Evolutionary conservation across 2,329 filamentous ascomycete genomes (phyloP).

Genomic region (Tolypocladium endophyticum): DNA sequence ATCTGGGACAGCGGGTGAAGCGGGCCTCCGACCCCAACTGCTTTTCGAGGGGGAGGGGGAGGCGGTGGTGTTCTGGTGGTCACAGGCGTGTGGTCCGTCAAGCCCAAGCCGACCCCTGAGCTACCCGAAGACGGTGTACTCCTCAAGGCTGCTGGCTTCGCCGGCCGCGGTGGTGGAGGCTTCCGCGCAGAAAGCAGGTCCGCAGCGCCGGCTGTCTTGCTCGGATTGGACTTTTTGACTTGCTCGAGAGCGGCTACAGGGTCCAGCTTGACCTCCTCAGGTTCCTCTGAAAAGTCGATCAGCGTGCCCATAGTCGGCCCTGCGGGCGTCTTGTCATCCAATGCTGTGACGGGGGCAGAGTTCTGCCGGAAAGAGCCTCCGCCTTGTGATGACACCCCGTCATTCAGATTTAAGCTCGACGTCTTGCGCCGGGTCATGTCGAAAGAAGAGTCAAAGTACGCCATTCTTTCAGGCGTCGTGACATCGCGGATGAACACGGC

Average conservation of each 20-base stretch:
- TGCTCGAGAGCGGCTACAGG: constrained; percentile 21
- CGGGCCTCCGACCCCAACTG: constrained; percentile 10
- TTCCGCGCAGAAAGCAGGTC: constrained; percentile 21
- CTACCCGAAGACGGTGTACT: constrained; percentile 24
- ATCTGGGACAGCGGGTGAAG: constrained; percentile 29
- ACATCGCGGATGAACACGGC: constrained; percentile 94
- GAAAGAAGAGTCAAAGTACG: constrained; percentile 64
- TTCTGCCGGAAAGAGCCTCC: constrained; percentile 15
- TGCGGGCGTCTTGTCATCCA: constrained; percentile 13
- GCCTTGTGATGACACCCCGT: constrained; percentile 3
- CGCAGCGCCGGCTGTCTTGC: constrained; percentile 13
- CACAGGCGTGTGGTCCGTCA: not conserved
- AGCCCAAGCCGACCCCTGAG: not conserved
- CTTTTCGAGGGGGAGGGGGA: constrained; percentile 25
- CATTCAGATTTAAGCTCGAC: constrained; percentile 15
- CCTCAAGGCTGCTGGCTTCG: constrained; percentile 46
- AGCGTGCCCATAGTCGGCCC: constrained; percentile 43
- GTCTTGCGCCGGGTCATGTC: constrained; percentile 15
- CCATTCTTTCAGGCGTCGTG: constrained; percentile 60
- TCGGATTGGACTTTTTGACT: constrained; percentile 11
- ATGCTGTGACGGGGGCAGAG: constrained; percentile 8
- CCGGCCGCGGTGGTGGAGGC: constrained; percentile 42
- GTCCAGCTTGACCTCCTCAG: constrained; percentile 25
- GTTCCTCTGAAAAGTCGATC: constrained; percentile 50
- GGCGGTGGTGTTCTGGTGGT: constrained; percentile 15